phyloP scores from a whole-genome alignment of 1,284 basidiomycete genomes.

The Pulveroboletus sp. region DNA sequence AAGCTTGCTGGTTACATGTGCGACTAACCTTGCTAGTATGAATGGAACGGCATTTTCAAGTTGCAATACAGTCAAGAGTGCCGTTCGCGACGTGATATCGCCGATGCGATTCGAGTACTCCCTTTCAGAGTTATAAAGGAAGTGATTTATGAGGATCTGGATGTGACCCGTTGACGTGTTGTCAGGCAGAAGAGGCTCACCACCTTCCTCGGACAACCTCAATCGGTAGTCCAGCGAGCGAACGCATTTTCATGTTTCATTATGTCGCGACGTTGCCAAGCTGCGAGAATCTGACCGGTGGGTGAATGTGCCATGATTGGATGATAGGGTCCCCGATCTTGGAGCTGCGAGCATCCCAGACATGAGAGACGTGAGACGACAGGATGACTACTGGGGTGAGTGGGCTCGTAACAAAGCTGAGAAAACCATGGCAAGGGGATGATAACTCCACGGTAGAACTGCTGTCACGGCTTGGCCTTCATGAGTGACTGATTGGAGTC shows the following conservation, averaged over 20 bases:
- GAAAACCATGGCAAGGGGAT: neutral
- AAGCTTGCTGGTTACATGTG: no score
- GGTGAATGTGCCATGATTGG: neutral
- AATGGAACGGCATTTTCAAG: no score
- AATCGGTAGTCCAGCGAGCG: neutral
- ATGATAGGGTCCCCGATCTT: neutral
- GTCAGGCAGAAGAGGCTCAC: neutral
- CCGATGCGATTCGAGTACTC: no score
- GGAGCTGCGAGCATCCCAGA: neutral
- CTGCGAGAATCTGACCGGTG: neutral
- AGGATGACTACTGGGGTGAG: neutral
- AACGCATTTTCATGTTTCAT: neutral
- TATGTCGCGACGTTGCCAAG: neutral
- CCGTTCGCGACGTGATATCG: no score
- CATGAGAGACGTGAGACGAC: neutral
- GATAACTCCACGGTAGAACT: neutral
- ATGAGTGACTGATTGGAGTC: neutral
- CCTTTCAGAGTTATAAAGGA: neutral
- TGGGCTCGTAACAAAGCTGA: neutral
- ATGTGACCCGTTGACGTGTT: neutral
- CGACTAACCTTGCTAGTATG: no score
- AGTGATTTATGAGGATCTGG: neutral
- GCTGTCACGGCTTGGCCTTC: neutral
- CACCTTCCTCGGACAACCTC: neutral
- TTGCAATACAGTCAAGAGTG: neutral